Evolutionary conservation across 805 yeast species (phyloP), one percentile per base, ranked within the genome.

Genomic region (Clavispora vitiphila): DNA sequence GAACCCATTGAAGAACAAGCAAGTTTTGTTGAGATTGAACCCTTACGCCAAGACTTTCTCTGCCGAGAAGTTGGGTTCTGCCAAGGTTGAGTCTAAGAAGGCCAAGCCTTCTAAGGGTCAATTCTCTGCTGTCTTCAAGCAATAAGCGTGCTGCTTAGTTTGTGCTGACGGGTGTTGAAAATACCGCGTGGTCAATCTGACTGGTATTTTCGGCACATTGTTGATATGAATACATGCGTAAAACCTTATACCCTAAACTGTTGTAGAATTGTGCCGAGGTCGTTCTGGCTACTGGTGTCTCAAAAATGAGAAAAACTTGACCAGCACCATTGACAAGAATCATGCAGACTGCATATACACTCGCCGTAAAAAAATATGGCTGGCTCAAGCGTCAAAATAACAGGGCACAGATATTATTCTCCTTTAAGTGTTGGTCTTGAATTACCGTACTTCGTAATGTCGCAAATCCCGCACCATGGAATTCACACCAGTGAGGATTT

Each of bases 41-140:
- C 99, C 99, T 60, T 93, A 93, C 83, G 98, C 99, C 64, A 88
- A 87, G 85, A 95, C 91, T 62, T 91, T 82, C 78, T 67, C 96
- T 64, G 89, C 85, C 72, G 82, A 88, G 79, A 87, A 87, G 77
- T 77, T 83, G 60, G 96, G 95, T 65, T 81, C 90, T 58, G 74
- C 73, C 68, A 86, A 86, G 82, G 84, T 72, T 69, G 81, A 74
- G 58, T 71, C 74, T 71, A 48, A 79, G 57, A 67, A 74, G 64
- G 76, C 77, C 36, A 73, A 72, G 67, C 83, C 86, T 68, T 80
- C 87, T 56, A 75, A 83, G 74, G 83, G 83, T 67, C 76, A 75
- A 62, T 83, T 84, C 77, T 65, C 74, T 55, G 72, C 76, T 59
- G 80, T 80, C 58, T 78, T 83, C 69, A 83, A 77, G 73, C 57